A percentile compares a stretch with the other conserved stretches of the same genome.
Conservation (phyloP, 2,329 filamentous ascomycete genomes). For the Emmonsia crescens region DNA sequence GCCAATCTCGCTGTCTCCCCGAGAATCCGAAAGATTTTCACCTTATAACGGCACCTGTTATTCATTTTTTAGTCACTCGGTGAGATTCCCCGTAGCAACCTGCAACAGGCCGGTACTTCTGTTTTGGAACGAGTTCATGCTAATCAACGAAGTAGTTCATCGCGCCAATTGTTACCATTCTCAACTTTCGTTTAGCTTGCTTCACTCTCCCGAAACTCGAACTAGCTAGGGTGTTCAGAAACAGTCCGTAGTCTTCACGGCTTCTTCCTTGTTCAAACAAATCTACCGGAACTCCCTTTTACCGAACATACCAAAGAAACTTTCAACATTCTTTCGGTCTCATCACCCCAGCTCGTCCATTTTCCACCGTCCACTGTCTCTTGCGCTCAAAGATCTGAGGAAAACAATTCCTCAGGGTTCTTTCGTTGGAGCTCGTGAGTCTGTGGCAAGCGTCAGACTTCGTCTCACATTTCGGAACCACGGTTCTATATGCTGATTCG, state of each 20-base stretch:
- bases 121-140: slow-evolving; percentile 22
- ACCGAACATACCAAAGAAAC: neutral
- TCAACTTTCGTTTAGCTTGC: slow-evolving; percentile 22
- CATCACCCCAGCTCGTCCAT: neutral
- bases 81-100: slow-evolving; percentile 13
- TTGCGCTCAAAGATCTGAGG: slow-evolving; percentile 1
- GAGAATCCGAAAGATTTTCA: neutral
- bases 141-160: slow-evolving; percentile 32
- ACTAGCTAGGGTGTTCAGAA: slow-evolving; percentile 2
- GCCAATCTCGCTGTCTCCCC: neutral
- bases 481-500: slow-evolving; percentile 26
- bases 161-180: slow-evolving; percentile 19
- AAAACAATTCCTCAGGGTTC: slow-evolving; percentile 11
- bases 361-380: neutral
- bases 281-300: neutral
- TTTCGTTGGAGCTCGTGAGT: slow-evolving; percentile 11
- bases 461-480: slow-evolving; percentile 17
- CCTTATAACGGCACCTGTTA: neutral
- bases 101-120: slow-evolving; percentile 20
- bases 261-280: neutral
- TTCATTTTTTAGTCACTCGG: slow-evolving; percentile 18
- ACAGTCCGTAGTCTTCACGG: neutral
- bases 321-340: slow-evolving; percentile 1
- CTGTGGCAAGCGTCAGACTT: neutral
- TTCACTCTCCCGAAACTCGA: slow-evolving; percentile 21